Evolutionary conservation across 768 basidiomycete species (phyloP), one percentile per base, ranked within the genome.

Genomic region (Antrodiella citrinella): DNA sequence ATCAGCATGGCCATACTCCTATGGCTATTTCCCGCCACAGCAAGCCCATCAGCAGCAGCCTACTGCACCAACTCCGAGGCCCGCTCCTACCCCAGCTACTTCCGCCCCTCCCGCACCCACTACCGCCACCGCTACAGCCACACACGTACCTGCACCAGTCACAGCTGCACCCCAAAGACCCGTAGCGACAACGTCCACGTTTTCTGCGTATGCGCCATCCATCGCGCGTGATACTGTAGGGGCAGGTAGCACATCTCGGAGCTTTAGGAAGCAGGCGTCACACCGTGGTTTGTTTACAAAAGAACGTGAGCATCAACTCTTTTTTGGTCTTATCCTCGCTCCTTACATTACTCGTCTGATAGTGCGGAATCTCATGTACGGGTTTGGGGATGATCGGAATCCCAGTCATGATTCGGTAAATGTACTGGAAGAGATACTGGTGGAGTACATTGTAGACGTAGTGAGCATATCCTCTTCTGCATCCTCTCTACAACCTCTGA

Each of bases 361-460:
- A 91, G 91, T 93, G 51, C 81, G 84, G 57, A 87, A 76, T 53
- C 69, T 93, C 46, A 91, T 92, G 91, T 94, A 91, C 61, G 91
- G 89, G 23, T 96, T 95, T 66, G 92, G 92, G 10, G 92, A 96
- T 63, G 91, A 91, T 62, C 75, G 86, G 13, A 87, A 90, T 57
- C 89, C 91, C 0, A 84, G 90, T 2, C 85, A 79, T 35, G 92
- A 96, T 58, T 87, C 88, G 0, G 87, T 93, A 22, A 84, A 81
- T 55, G 86, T 94, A 35, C 88, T 95, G 89, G 91, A 95, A 62
- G 91, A 95, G 62, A 91, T 95, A 48, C 69, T 95, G 46, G 78
- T 92, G 40, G 91, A 93, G 64, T 93, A 89, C 56, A 89, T 96
- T 57, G 80, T 83, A 25, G 92, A 96, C 59, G 77, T 95, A 10